A percentile compares a stretch with the other conserved stretches of the same genome.
These are phyloP conservation scores for Endocalyx cinctus DNA, from an alignment of 2,329 filamentous ascomycete genomes.

Conservation along the genomic window DNA sequence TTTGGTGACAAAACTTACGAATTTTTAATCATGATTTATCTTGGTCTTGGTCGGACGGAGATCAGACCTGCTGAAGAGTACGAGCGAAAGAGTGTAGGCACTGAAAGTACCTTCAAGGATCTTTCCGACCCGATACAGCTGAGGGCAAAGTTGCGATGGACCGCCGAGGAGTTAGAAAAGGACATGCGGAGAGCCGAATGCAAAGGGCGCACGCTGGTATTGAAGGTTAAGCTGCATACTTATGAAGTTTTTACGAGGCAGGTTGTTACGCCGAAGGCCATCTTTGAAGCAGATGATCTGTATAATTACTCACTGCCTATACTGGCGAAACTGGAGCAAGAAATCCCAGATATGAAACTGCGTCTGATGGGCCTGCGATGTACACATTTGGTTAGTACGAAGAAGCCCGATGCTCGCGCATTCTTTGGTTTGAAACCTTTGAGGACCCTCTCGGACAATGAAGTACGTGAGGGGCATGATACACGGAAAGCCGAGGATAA, in stretches of 20 bases:
- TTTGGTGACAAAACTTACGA: conserved; percentile 91
- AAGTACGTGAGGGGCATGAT: conserved; percentile 8
- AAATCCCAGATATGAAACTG: conserved; percentile 73
- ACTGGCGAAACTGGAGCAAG: conserved; percentile 76
- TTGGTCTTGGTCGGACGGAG: conserved; percentile 80
- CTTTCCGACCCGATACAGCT: conserved; percentile 65
- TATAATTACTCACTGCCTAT: conserved; percentile 80
- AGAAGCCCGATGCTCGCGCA: conserved; percentile 68
- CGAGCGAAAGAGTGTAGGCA: conserved; percentile 89
- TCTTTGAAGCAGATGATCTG: conserved; percentile 72
- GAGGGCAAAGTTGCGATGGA: conserved; percentile 71
- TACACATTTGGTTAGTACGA: conserved; percentile 81
- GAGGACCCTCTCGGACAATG: conserved; percentile 15
- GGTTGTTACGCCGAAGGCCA: conserved; percentile 65
- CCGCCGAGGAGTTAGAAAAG: conserved; percentile 80
- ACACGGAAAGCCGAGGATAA: conserved; percentile 52
- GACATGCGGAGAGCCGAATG: conserved; percentile 75
- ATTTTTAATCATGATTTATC: conserved; percentile 77
- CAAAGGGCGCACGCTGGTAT: conserved; percentile 83
- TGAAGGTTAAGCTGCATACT: conserved; percentile 92
- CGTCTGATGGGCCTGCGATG: conserved; percentile 85
- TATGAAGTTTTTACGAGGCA: conserved; percentile 90
- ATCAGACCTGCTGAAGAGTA: conserved; percentile 85
- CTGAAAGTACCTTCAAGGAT: conserved; percentile 86
- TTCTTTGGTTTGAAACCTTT: conserved; percentile 68